Percentiles rank a stretch among this genome's conserved stretches.
Evolutionary conservation across 169 alveolate genomes (phyloP).

Genomic region (Amoebophrya sp.): DNA sequence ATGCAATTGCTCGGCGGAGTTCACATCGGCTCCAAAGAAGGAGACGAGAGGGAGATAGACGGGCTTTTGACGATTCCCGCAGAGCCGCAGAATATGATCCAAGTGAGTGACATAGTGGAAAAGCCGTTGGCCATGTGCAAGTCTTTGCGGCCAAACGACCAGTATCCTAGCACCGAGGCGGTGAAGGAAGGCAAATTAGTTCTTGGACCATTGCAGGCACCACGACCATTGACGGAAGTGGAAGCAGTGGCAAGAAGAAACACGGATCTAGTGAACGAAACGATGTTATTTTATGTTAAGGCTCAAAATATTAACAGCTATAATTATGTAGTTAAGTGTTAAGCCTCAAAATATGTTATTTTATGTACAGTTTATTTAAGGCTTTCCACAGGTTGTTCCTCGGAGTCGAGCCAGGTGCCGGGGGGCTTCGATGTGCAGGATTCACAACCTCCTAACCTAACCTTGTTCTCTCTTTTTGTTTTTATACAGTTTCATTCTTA

Average conservation of each 20-base stretch:
- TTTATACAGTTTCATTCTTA: no score
- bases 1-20: not conserved
- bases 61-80: not conserved
- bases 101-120: not conserved
- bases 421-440: no score
- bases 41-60: not conserved
- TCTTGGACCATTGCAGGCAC: not conserved
- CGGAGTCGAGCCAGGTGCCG: no score
- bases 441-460: no score
- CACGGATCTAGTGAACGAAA: not conserved
- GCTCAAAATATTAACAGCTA: no score
- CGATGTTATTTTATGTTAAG: no score
- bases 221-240: not conserved
- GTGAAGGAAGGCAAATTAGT: not conserved
- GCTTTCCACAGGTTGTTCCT: no score
- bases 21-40: not conserved
- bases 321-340: no score
- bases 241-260: not conserved
- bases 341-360: no score
- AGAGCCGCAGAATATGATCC: not conserved
- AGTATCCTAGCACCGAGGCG: not conserved
- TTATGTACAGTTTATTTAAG: no score
- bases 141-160: not conserved
- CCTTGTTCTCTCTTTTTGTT: no score
- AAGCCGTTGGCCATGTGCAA: not conserved